Base-by-base conservation (phyloP, 345 rosid genomes). In the Garcia nutans region DNA sequence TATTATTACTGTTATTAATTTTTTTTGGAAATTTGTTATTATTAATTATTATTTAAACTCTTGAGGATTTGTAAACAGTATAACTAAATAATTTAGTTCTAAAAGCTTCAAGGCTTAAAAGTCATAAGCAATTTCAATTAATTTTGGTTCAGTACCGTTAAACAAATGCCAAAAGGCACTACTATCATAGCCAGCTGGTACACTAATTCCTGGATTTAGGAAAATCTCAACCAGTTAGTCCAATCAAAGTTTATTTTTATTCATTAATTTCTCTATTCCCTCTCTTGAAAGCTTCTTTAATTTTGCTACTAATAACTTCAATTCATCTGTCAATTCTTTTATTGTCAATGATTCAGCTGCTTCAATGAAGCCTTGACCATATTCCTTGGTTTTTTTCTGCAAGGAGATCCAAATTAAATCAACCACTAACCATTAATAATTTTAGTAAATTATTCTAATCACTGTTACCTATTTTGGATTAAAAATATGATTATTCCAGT, bases 81-180 rank as follows among this genome's bases (percentile, higher is more conserved):
- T 16, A 12, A 49, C 54, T 49, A 2, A 11, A 15, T 12, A 9
- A 49, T 10, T 49, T 49, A 10, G 15, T 17, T 10, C 54, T 49
- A 49, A 49, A 49, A 33, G 37, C 54, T 49, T 49, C 54, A 49
- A 73, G 83, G 37, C 24, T 26, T 77, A 75, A 88, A 82, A 90
- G 28, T 72, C 88, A 80, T 83, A 91, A 6, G 93, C 91, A 59
- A 93, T 89, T 58, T 93, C 91, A 24, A 88, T 87, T 1, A 93
- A 89, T 63, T 85, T 87, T 23, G 91, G 91, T 71, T 91, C 96
- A 12, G 85, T 52, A 24, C 89, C 88, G 83, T 79, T 89, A 49
- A 88, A 74, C 73, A 83, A 61, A 93, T 84, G 8, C 93, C 97
- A 54, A 87, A 87, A 2, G 95, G 97, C 60, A 77, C 77, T 28